A percentile compares a stretch with the other conserved stretches of the same genome.
These are phyloP conservation scores for Penicillium fuscoglaucum DNA, from an alignment of 2,329 filamentous ascomycete species.

Conservation along the genomic window DNA sequence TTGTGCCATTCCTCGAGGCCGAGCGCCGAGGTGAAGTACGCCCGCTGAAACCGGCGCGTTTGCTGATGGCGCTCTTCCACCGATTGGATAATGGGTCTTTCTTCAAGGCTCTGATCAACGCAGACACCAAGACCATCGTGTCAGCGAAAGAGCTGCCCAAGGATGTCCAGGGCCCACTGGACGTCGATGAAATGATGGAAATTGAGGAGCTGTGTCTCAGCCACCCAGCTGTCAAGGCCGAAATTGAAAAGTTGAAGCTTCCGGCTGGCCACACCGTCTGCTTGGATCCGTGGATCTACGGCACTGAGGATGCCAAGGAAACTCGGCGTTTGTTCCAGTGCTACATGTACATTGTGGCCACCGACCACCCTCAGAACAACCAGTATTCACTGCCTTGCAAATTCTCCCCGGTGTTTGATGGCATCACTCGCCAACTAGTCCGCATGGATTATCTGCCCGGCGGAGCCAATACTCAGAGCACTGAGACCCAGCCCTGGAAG, in stretches of 20 bases:
- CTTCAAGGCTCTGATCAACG: constrained; percentile 44
- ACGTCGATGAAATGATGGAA: constrained; percentile 60
- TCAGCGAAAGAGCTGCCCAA: constrained; percentile 49
- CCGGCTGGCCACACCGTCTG: constrained; percentile 59
- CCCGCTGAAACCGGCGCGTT: constrained; percentile 52
- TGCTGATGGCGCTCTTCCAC: constrained; percentile 55
- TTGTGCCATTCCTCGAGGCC: constrained; percentile 62
- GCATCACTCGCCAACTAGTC: constrained; percentile 62
- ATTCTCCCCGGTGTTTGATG: constrained; percentile 54
- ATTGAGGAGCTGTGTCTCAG: constrained; percentile 59
- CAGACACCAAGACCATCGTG: constrained; percentile 37
- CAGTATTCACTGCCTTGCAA: constrained; percentile 40
- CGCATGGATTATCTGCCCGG: constrained; percentile 70
- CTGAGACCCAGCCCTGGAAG: constrained; percentile 59
- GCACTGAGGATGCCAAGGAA: constrained; percentile 44
- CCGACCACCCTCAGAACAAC: constrained; percentile 40
- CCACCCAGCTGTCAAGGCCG: constrained; percentile 58
- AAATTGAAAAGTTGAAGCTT: constrained; percentile 60
- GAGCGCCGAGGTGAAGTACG: constrained; percentile 56
- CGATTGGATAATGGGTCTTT: constrained; percentile 45
- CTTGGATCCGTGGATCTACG: constrained; percentile 70
- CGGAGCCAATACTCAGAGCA: constrained; percentile 61
- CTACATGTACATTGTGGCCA: constrained; percentile 43
- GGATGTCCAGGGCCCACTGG: constrained; percentile 56
- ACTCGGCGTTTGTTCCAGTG: constrained; percentile 42